Evolutionary conservation across 2,329 filamentous ascomycete species (phyloP), one percentile per base, ranked within the genome.

Genomic region (Botrytis deweyae): DNA sequence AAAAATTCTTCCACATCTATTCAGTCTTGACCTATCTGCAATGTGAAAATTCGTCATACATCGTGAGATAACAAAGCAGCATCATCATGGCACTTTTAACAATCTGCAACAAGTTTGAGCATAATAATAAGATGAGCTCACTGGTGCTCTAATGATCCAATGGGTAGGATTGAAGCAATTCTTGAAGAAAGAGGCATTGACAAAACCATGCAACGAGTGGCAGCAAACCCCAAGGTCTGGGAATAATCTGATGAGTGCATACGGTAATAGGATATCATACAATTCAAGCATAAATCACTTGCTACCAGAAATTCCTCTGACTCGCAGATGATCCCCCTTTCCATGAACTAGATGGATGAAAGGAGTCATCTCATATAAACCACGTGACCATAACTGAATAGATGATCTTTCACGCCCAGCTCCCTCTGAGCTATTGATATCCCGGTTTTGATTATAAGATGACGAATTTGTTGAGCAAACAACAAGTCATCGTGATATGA

Each of bases 401-500:
- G 12, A 4, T n/a, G 33, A 8, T 1, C 4, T 40, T 4, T 5
- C 7, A 9, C 12, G 0, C 9, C 36, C 59, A 62, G 6, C 22
- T 5, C 22, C 0, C 36, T 62, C 10, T n/a, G 20, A n/a, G 20
- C 12, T 2, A n/a, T 38, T 1, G 12, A 18, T 3, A 62, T 1
- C 36, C 22, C 9, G 22, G 22, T 7, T 20, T 29, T 4, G 1
- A 9, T 3, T n/a, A 42, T 0, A 1, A 42, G 29, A 25, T 40
- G 36, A 40, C 8, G 7, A n/a, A 5, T 1, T 20, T 33, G 14
- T 52, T 18, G 12, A n/a, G 14, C 14, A 4, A 55, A 38, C 3
- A 40, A 5, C 22, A 16, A 20, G 5, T 22, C 25, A 42, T 16
- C 25, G 22, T 33, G n/a, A 5, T 0, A 9, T 6, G 0, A 10